Percentiles rank a stretch among this genome's conserved stretches.
Evolutionary conservation across 2,329 filamentous ascomycete species (phyloP).

Genomic region (Fusarium nanum): DNA sequence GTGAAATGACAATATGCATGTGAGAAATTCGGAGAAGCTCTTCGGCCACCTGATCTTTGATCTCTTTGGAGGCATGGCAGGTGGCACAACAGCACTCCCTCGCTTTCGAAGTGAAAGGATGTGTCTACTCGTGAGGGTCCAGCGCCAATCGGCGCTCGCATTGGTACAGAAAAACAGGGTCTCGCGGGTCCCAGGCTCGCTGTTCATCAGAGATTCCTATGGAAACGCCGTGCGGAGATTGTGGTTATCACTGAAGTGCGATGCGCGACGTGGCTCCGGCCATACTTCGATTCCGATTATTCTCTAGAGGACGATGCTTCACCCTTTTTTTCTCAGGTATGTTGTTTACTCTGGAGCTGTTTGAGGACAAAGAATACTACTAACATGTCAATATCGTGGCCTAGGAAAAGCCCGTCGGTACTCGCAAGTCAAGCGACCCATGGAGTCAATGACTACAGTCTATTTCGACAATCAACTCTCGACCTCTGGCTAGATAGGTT

Average conservation of each 20-base stretch:
- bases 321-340: constrained; percentile 23
- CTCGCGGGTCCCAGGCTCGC: neutral
- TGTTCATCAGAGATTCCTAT: constrained; percentile 66
- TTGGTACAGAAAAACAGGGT: constrained; percentile 85
- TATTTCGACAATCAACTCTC: neutral
- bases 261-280: constrained; percentile 76
- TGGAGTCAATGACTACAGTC: neutral
- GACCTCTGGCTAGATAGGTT: neutral
- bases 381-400: neutral
- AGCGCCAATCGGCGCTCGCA: constrained; percentile 80
- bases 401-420: constrained; percentile 12
- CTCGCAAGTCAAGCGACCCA: constrained; percentile 2
- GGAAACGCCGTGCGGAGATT: constrained; percentile 91
- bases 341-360: neutral
- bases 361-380: constrained; percentile 14
- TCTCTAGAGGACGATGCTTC: constrained; percentile 75
- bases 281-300: constrained; percentile 85
- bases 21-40: constrained; percentile 22
- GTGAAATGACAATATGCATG: neutral
- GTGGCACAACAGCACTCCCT: constrained; percentile 52
- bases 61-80: neutral
- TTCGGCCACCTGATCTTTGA: constrained; percentile 2
- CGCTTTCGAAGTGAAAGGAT: constrained; percentile 56
- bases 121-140: constrained; percentile 82
- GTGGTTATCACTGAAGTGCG: constrained; percentile 87